Base-by-base conservation (phyloP, 1,139 yeast genomes). In the Yamadazyma epiphylla region DNA sequence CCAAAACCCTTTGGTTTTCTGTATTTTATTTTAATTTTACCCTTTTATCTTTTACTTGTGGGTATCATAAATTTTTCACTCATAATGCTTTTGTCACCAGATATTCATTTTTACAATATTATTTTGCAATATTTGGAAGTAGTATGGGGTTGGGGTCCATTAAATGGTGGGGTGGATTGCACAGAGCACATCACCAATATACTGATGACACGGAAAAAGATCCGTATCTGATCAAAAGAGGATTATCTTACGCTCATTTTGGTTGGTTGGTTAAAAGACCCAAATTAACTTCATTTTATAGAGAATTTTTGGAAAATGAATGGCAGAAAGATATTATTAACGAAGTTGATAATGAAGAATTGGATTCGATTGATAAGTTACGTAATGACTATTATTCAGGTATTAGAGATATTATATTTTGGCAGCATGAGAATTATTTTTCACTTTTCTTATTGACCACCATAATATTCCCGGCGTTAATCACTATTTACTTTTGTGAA, bases 111-210 rank as follows among this genome's bases (percentile, higher is more conserved):
- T 32, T 79, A 5, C 73, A 64, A 32, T 48, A 60, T 27, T 51
- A 58, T 13, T 70, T 78, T 45, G 74, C 77, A 1, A 45, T 77
- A 0, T 56, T 79, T 31, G 83, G 84, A 2, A 60, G 77, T 12
- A 70, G 81, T 38, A 64, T 74, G 11, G 87, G 88, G 0, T 49
- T 81, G 8, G 86, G 87, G 0, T 64, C 80, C 1, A 71, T 75
- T 2, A 60, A 73, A 34, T 67, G 74, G 61, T 80, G 86, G 83
- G 78, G 79, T 2, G 59, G 77, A 0, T 58, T 78, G 22, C 89
- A 81, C 52, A 55, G 84, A 31, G 84, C 84, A 0, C 88, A 81
- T 49, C 88, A 81, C 46, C 71, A 79, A 33, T 77, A 51, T 38
- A 76, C 65, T 46, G 83, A 67, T 41, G 85, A 80, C 41, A 75